Base-by-base conservation (phyloP, 1,139 yeast genomes). In the Entelexis paramagnoliae region DNA sequence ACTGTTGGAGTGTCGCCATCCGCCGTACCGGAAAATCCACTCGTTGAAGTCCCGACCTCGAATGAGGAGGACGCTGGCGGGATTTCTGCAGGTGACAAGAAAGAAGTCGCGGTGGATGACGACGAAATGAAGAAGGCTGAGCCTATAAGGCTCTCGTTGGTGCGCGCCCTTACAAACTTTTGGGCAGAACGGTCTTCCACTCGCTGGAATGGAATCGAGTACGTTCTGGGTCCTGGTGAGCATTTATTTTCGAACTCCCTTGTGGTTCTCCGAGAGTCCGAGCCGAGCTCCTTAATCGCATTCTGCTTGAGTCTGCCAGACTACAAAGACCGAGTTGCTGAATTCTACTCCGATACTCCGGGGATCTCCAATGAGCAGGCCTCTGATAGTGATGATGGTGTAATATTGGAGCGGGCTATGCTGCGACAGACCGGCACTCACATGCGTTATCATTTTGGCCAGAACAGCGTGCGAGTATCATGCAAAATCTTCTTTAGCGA, bases 151-250 rank as follows among this genome's bases (percentile, higher is more conserved):
- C 42, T 50, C 33, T 82, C 96, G 0, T 67, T 93, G 33, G 76
- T 93, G 69, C 87, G 86, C 61, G 81, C 95, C 0, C 71, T 93
- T 53, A 79, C 95, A 0, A 87, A 82, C 62, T 60, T 91, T 67
- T 91, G 98, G 98, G 97, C 96, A 0, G 98, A 93, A 67, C 71
- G 98, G 60, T 85, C 97, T 1, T 91, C 97, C 0, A 84, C 95
- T 2, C 76, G 93, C 22, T 93, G 98, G 98, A 88, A 85, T 59
- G 95, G 96, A 0, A 70, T 93, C 39, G 83, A 79, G 20, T 89
- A 88, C 66, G 96, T 97, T 0, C 72, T 89, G 47, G 54, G 55
- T 4, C 63, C 64, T 3, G 77, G 83, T 1, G 97, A 93, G 63
- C 98, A 93, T 65, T 79, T 93, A 6, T 91, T 91, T 71, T 88